Base-by-base conservation (phyloP, 2,329 filamentous ascomycete genomes). In the Hymenoscyphus repandus region DNA sequence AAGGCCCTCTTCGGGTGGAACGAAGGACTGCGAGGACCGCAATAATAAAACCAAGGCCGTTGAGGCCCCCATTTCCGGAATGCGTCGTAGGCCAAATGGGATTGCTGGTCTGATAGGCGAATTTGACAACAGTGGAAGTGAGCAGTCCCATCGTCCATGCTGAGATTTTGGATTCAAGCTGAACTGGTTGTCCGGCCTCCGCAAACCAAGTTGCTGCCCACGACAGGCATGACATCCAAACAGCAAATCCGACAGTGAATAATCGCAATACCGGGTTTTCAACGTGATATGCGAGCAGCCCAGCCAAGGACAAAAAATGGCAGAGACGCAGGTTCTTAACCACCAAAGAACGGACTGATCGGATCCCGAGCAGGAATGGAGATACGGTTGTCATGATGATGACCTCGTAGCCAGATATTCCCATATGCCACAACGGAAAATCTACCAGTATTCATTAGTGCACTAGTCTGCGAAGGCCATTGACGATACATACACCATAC, bases 401-500 rank as follows among this genome's bases (percentile, higher is more conserved):
- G 39, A 84, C 86, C 71, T 99, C 93, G 66, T 93, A 99, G 56
- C 93, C 93, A 3, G 92, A 97, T 54, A 99, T 95, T 27, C 93
- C 93, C 93, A 99, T 99, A 68, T 96, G 83, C 93, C 93, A 99
- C 10, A 99, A 80, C 12, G 93, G 93, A 68, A 99, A 99, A 70
- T 95, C 86, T 90, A 56, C 33, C 13, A 38, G 39, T 41, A 37
- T 60, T 49, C 60, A 40, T 61, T 47, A 60, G 49, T 53, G 30
- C 27, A n/a, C 32, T 34, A 39, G 32, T 34, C 30, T 39, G 32
- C 22, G 32, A 30, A 32, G 27, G 33, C 18, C 22, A 27, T 27
- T 27, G 22, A 42, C 37, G 39, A 34, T 20, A 80, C 86, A 79
- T 82, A 90, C 86, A 99, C 93, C 93, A 99, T 40, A 99, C 86